Conservation (phyloP, 345 rosid genomes). For the Populus nigra region DNA sequence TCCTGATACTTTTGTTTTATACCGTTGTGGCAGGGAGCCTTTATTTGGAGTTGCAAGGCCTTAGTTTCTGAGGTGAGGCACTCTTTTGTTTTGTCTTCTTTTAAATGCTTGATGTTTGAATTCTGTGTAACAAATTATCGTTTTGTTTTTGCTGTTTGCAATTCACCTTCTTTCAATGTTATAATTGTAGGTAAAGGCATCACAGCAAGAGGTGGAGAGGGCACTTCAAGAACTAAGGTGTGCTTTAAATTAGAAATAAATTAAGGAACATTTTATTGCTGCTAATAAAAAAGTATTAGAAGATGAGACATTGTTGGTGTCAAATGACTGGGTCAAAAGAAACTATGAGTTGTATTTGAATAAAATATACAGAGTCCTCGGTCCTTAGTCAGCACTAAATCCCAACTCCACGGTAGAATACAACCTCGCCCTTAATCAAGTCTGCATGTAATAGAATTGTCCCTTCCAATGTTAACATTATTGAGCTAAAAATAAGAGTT, state of each 20-base stretch:
- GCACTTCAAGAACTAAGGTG: conserved; percentile 83
- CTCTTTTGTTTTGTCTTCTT: neutral
- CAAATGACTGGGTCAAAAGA: no score
- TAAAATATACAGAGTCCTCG: no score
- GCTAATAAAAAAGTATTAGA: no score
- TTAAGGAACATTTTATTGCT: conserved; percentile 1
- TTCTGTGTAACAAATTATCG: neutral
- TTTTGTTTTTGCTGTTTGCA: neutral
- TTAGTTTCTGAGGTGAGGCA: conserved; percentile 76
- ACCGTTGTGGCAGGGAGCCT: conserved; percentile 66
- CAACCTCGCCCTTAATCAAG: no score
- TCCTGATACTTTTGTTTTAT: conserved; percentile 15
- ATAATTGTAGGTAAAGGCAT: conserved; percentile 58
- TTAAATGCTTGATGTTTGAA: conserved; percentile 2
- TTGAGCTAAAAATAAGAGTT: no score
- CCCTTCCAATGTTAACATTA: no score
- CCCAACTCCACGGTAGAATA: no score
- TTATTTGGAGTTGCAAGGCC: conserved; percentile 88
- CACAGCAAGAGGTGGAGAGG: conserved; percentile 68
- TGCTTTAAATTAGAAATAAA: neutral
- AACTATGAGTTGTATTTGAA: no score
- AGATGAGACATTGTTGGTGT: no score
- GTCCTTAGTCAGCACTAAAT: no score
- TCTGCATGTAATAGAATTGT: no score
- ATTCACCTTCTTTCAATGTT: neutral